Base-by-base conservation (phyloP, 345 rosid genomes). In the Sisymbrium altissimum region DNA sequence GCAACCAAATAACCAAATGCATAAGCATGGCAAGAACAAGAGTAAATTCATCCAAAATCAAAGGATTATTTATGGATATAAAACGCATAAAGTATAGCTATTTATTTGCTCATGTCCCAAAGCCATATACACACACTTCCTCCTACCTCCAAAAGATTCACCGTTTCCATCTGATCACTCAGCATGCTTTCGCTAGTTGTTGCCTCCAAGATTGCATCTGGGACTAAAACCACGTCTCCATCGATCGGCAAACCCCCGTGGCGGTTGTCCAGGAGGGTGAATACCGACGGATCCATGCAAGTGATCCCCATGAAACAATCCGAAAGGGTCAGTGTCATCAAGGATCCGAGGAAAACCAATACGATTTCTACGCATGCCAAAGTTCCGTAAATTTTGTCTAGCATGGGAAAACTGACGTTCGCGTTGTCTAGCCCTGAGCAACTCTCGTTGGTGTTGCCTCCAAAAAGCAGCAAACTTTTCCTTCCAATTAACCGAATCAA, bases 401-500 rank as follows among this genome's bases (percentile, higher is more conserved):
- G 18, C 39, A 6, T 3, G 76, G 3, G 61, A 32, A 9, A 2
- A 36, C 12, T 40, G 35, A 17, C 19, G 55, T 81, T 52, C 18
- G 11, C 35, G 71, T 2, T 13, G 36, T 75, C 68, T 83, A 35
- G 38, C 90, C 1, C 15, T 3, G 9, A 33, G 6, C 18, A 27
- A 2, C 14, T 35, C 25, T 6, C 27, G 62, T 81, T 46, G 14
- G 21, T 43, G 64, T 1, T 13, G 45, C 76, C 62, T 83, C 90
- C 86, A 84, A 45, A 9, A 27, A 2, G 30, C 13, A 76, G 52
- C 71, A 78, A 80, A 90, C 40, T 14, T 64, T 3, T 23, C 25
- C 78, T 89, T 89, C 96, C 95, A 88, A 55, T 77, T 58, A 69
- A 25, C 33, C 13, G 10, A 25, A 21, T 15, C 70, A 5, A 6